Base-by-base conservation (phyloP, 352 stramenopile genomes). In the Globisporangium emineosum region DNA sequence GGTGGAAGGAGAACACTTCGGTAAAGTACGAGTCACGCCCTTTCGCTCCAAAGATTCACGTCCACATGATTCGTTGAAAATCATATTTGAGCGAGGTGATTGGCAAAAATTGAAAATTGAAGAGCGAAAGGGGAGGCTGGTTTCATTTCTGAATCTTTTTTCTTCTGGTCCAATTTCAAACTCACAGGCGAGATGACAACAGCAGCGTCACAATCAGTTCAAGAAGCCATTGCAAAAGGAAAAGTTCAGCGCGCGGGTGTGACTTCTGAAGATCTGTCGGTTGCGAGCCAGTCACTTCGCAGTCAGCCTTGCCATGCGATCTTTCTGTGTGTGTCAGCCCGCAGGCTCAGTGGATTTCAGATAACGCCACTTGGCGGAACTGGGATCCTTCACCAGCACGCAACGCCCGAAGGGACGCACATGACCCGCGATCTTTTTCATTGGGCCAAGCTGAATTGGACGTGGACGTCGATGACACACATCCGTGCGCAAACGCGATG, bases 111-210 rank as follows among this genome's bases (percentile, higher is more conserved):
- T 19, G 10, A 5, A 23, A 33, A 15, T 35, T 15, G 32, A 32
- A 43, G 35, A 25, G 56, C 40, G 40, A 47, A 17, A 49, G 30
- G n/a, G 23, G 19, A 42, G 23, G 19, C 52, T 58, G 52, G 30
- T 58, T 45, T 29, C 37, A 37, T 62, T 62, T 42, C 57, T 62
- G 57, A 62, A 62, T 62, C 56, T 62, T 62, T 61, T 60, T 49
- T 23, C 25, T 47, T 23, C 37, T 19, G 37, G 56, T 21, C 23
- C 33, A 54, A 53, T 62, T 53, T 37, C n/a, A 42, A 53, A 53
- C n/a, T 13, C 21, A 33, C 17, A 17, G 12, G 35, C 55, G 33
- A 61, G 33, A 30, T 61, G 55, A 61, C 55, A 61, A 61, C 55
- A 9, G 9, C 35, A 10, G 23, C 23, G 55, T 61, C 55, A 61